These are phyloP conservation scores for Penicillium sp. DNA, from an alignment of 2,329 filamentous ascomycete genomes.

Conservation along the genomic window DNA sequence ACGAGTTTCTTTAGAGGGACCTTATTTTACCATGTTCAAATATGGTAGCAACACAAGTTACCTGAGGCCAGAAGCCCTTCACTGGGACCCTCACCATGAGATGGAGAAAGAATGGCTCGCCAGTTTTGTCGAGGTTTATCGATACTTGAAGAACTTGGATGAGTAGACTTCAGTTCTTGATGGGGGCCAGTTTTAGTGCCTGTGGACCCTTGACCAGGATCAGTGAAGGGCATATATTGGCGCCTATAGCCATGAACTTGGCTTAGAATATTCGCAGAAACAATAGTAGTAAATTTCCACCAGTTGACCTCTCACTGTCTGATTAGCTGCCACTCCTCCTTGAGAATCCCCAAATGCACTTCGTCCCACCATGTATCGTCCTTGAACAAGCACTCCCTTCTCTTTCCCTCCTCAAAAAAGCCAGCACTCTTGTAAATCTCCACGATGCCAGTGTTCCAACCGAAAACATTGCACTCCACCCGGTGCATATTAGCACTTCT, in stretches of 20 bases:
- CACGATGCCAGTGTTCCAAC: background rate
- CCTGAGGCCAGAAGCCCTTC: background rate
- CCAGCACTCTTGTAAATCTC: background rate
- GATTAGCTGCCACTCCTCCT: background rate
- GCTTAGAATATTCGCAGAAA: too few species aligned
- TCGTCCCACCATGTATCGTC: background rate
- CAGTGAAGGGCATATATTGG: background rate
- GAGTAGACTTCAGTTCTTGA: background rate
- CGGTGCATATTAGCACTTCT: background rate
- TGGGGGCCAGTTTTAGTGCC: background rate
- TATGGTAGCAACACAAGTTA: background rate
- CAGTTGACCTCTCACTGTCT: background rate
- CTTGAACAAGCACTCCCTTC: background rate
- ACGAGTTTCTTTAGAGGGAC: background rate
- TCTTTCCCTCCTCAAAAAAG: background rate
- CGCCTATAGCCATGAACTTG: too few species aligned
- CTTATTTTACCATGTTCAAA: conserved; percentile 2
- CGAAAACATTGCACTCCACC: background rate
- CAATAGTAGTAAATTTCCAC: background rate
- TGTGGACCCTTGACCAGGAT: background rate
- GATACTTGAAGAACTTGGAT: conserved; percentile 1
- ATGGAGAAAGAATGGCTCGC: conserved; percentile 15
- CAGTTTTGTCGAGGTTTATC: conserved; percentile 11
- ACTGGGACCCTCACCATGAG: conserved; percentile 11
- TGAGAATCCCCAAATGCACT: background rate